Percentiles rank a stretch among this genome's conserved stretches.
These are phyloP conservation scores for Lodderomyces margitis DNA, from an alignment of 1,139 yeast genomes.

Conservation along the genomic window DNA sequence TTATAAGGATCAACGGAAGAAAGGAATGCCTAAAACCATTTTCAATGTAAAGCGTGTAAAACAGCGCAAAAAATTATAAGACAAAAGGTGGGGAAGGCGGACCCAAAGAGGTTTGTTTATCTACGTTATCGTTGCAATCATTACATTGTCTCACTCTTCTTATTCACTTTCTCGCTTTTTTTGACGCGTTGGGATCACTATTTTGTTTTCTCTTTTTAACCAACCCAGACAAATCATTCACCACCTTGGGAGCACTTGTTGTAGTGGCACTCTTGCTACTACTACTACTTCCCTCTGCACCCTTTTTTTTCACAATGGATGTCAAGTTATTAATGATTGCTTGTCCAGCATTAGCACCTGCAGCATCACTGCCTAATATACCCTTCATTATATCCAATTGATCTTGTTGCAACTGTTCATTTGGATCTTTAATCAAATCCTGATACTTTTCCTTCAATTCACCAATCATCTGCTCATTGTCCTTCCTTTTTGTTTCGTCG, in stretches of 20 bases:
- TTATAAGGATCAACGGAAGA: too few species aligned
- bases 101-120: too few species aligned
- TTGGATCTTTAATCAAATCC: constrained; percentile 54
- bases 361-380: constrained; percentile 43
- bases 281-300: constrained; percentile 7
- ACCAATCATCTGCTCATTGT: constrained; percentile 49
- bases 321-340: constrained; percentile 12
- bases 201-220: constrained; percentile 31
- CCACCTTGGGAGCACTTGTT: constrained; percentile 13
- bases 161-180: constrained; percentile 2
- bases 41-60: too few species aligned
- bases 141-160: too few species aligned
- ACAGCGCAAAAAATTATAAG: too few species aligned
- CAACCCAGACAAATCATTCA: constrained; percentile 36
- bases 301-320: constrained; percentile 17
- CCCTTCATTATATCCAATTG: constrained; percentile 62
- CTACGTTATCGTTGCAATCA: too few species aligned
- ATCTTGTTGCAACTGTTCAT: constrained; percentile 49
- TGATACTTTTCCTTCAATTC: constrained; percentile 53
- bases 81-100: too few species aligned
- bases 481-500: constrained; percentile 33
- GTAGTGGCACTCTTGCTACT: background rate
- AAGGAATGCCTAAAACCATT: too few species aligned
- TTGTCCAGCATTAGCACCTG: constrained; percentile 8
- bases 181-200: background rate